Percentiles rank a stretch among this genome's conserved stretches.
These are phyloP conservation scores for Alternaria atra DNA, from an alignment of 2,329 filamentous ascomycete species.

Conservation along the genomic window DNA sequence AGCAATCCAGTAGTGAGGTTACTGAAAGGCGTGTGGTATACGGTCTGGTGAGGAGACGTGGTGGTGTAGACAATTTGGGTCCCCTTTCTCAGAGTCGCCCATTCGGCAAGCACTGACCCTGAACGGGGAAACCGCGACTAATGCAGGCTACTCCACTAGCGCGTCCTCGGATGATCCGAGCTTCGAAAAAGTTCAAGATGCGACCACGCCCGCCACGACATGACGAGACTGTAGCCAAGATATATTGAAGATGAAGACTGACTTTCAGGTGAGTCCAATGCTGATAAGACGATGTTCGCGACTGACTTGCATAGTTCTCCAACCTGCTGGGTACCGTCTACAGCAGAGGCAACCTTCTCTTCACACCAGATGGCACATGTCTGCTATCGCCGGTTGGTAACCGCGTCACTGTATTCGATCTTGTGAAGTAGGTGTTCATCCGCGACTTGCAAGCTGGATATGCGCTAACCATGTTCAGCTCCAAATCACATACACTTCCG, in stretches of 20 bases:
- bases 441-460: not conserved
- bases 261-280: slow-evolving; percentile 79
- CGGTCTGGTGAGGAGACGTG: slow-evolving; percentile 28
- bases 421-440: slow-evolving; percentile 78
- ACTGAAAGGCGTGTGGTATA: slow-evolving; percentile 17
- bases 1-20: slow-evolving; percentile 8
- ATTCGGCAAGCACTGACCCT: slow-evolving; percentile 51
- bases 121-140: slow-evolving; percentile 47
- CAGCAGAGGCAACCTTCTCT: slow-evolving; percentile 95
- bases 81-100: slow-evolving; percentile 52
- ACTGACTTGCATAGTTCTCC: slow-evolving; percentile 78
- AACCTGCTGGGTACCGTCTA: slow-evolving; percentile 98
- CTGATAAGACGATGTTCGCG: not conserved
- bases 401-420: slow-evolving; percentile 92
- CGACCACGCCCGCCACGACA: slow-evolving; percentile 33
- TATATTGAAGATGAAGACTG: slow-evolving; percentile 83
- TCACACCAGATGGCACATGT: slow-evolving; percentile 94
- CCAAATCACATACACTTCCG: slow-evolving; percentile 85
- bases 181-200: slow-evolving; percentile 48
- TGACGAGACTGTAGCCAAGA: slow-evolving; percentile 15
- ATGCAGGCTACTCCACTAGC: slow-evolving; percentile 28
- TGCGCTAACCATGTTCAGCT: slow-evolving; percentile 60
- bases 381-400: slow-evolving; percentile 97
- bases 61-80: slow-evolving; percentile 46
- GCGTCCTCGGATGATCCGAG: slow-evolving; percentile 16